phyloP scores from a whole-genome alignment of 169 alveolate species.

The Pseudocohnilembus persalinus region DNA sequence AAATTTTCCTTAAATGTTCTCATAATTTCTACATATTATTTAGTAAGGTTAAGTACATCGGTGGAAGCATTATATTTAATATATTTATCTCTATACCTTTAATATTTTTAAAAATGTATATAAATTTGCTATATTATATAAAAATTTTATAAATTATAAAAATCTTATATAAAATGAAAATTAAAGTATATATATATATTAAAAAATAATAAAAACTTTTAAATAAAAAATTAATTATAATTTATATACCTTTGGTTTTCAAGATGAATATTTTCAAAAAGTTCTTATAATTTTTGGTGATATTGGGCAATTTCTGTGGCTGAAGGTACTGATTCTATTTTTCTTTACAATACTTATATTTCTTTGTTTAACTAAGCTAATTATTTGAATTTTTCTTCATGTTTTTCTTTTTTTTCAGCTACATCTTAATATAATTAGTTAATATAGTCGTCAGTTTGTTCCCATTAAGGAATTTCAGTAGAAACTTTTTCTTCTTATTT shows the following conservation, averaged over 20 bases:
- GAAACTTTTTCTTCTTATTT: neutral
- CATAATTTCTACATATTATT: slow-evolving; percentile 44
- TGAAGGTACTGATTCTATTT: slow-evolving; percentile 31
- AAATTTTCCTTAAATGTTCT: slow-evolving; percentile 43
- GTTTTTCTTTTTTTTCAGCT: slow-evolving; percentile 6
- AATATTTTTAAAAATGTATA: too few relatives aligned
- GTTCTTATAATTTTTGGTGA: slow-evolving; percentile 35
- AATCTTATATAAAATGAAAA: too few relatives aligned
- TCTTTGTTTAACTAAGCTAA: slow-evolving; percentile 31
- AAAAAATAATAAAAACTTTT: too few relatives aligned
- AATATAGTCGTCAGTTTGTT: neutral
- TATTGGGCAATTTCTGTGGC: slow-evolving; percentile 45
- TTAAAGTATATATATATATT: too few relatives aligned
- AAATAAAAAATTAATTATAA: too few relatives aligned
- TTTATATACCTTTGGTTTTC: slow-evolving; percentile 5
- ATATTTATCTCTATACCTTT: slow-evolving; percentile 25
- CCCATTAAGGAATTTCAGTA: neutral
- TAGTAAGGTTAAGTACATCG: slow-evolving; percentile 23
- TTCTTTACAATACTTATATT: slow-evolving; percentile 35
- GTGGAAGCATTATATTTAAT: slow-evolving; percentile 27
- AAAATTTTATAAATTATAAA: too few relatives aligned
- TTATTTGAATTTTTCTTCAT: slow-evolving; percentile 28
- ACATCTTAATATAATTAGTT: slow-evolving; percentile 9
- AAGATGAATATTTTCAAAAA: slow-evolving; percentile 31
- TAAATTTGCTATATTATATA: too few relatives aligned